Base-by-base conservation (phyloP, 345 rosid species). In the Mallotus nudiflorus region DNA sequence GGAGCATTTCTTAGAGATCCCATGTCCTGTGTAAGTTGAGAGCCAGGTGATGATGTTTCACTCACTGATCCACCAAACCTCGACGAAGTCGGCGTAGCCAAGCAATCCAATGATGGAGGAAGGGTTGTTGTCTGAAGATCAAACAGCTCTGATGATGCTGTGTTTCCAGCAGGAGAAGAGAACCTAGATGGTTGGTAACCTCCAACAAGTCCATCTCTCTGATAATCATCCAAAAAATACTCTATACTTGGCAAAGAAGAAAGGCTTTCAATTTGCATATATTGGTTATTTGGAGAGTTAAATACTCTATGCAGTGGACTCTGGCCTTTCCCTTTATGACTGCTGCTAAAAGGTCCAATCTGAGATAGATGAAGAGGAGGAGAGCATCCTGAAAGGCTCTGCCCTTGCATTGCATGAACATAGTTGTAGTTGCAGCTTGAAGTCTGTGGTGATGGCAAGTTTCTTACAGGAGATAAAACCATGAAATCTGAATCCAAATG, bases 381-480 rank as follows among this genome's bases (percentile, higher is more conserved):
- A 2, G 87, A 83, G 22, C 78, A 71, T 7, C 85, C 82, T 4
- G 83, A 54, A 18, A 72, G 46, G 27, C 73, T 65, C 71, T 85
- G 86, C 40, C 80, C 85, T 45, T 81, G 83, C 85, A 75, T 85
- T 53, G 80, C 42, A 9, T 78, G 67, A 64, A 68, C 50, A 55
- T 59, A 57, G 63, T 54, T 73, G 46, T 61, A 49, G 22, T 49
- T 72, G 53, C 58, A 65, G 69, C 50, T 59, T 19, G 78, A 73
- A 16, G 75, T 15, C 37, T 64, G 82, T 12, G 87, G 77, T 0
- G 83, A 79, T 3, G 87, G 80, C n/a, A 71, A 62, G 74, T 71
- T 83, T 68, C 90, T 77, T 27, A 76, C 85, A 0, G 90, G 93
- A 63, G 93, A 88, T 0, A 82, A 81, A 22, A 88, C 70, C 93